These are phyloP conservation scores for Picochlorum sp. DNA, from an alignment of 139 green algal genomes.

Conservation along the genomic window DNA sequence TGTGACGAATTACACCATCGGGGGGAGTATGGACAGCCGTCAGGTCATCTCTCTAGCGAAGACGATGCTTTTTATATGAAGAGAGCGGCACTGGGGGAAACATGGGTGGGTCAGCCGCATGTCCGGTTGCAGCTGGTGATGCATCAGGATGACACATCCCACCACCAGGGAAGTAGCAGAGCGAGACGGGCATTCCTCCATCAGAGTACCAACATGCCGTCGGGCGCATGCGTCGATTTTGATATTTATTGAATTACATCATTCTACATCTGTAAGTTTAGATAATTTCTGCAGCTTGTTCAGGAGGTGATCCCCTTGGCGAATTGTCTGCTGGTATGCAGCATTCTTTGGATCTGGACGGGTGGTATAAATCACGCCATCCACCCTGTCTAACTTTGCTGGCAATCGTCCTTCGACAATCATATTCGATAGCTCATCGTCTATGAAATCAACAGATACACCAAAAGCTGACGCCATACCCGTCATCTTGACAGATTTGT, in stretches of 20 bases:
- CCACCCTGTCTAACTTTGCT: conserved; percentile 95
- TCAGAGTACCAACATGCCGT: conserved; percentile 5
- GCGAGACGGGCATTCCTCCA: not conserved
- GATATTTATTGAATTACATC: conserved; percentile 6
- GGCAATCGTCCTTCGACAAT: conserved; percentile 84
- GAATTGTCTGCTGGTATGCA: conserved; percentile 81
- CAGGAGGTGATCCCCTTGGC: conserved; percentile 89
- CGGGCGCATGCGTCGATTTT: conserved; percentile 1
- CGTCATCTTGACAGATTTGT: conserved; percentile 91
- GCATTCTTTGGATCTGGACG: conserved; percentile 87
- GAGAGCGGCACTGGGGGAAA: conserved; percentile 24
- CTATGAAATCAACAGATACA: conserved; percentile 55
- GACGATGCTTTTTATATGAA: conserved; percentile 13
- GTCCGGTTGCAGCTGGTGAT: not conserved
- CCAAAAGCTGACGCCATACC: conserved; percentile 85
- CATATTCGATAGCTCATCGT: conserved; percentile 78
- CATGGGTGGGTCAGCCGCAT: conserved; percentile 24
- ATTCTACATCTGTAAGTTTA: conserved; percentile 85
- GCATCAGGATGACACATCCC: not conserved
- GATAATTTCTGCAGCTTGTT: conserved; percentile 93
- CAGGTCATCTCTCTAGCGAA: not conserved
- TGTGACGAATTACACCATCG: conserved; percentile 26
- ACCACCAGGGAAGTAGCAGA: not conserved
- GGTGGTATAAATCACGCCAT: conserved; percentile 86
- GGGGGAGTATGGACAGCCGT: not conserved